Base-by-base conservation (phyloP, 331 rosid species). In the Cydonia oblonga region DNA sequence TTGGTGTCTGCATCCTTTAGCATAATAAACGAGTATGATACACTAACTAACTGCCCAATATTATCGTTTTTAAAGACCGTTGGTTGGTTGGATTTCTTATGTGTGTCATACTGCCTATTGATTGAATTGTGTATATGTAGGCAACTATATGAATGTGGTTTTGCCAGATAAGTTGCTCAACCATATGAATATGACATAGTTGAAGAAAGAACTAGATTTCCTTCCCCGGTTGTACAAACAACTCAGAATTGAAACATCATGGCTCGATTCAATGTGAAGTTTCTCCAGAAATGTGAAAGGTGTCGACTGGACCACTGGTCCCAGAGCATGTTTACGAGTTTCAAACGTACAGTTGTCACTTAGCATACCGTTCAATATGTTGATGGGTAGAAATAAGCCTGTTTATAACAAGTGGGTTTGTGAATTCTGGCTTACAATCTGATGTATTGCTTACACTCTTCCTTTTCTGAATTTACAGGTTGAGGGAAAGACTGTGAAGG, bases 401-500 rank as follows among this genome's bases (percentile, higher is more conserved):
- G 30, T n/a, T 56, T 65, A 28, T 33, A 10, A 25, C 16, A 3
- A 33, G 24, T 28, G 18, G 14, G 49, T 70, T 30, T 70, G 28
- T 52, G 44, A 46, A 46, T 28, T 13, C 22, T 56, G 40, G 44
- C 32, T 76, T 74, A 40, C 57, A 16, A 42, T 49, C 1, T 20
- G 6, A 61, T 77, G 7, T 5, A 10, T 9, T 35, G 22, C 9
- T 33, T 30, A 42, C 14, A 61, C 10, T 12, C 40, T 42, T 49
- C 49, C 12, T 16, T 40, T 8, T 35, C 58, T 53, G 42, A 35
- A 76, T 42, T 49, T 63, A 66, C 87, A 95, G 98, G 98, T 91
- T 28, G 97, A 95, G 62, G 97, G 98, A 78, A 95, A 93, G 82
- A 91, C 98, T 14, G 97, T 93, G 14, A 93, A 93, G 83, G 97